Evolutionary conservation across 163 green algal species (phyloP).

Genomic region (Scenedesmus sp.): DNA sequence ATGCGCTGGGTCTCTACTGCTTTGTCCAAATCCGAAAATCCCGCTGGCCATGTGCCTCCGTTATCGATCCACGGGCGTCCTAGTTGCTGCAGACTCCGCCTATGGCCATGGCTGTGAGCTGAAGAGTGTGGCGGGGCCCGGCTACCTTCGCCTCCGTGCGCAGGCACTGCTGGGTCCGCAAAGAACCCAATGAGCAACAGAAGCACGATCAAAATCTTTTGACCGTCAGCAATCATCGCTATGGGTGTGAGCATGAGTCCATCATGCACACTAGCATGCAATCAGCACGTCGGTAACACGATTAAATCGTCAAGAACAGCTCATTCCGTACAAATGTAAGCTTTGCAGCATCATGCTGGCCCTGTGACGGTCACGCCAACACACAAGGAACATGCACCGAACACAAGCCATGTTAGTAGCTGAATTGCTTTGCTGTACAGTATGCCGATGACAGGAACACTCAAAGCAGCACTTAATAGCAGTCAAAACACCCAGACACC

Average conservation of each 20-base stretch:
- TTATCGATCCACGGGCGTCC: not conserved
- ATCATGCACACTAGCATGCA: not conserved
- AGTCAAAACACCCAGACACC: no score
- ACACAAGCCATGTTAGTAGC: not conserved
- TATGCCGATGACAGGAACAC: not conserved
- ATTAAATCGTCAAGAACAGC: not conserved
- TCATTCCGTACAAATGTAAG: not conserved
- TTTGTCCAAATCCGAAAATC: conserved; percentile 26
- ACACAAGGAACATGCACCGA: not conserved
- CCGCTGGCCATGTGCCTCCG: conserved; percentile 19
- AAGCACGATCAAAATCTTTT: not conserved
- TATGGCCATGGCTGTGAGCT: not conserved
- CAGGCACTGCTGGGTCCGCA: not conserved
- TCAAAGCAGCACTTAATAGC: no score
- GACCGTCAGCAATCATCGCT: not conserved
- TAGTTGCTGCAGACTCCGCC: conserved; percentile 19
- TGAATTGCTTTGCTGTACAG: not conserved
- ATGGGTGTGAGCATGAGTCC: not conserved
- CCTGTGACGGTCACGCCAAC: not conserved
- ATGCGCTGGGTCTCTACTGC: conserved; percentile 45
- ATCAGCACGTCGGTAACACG: not conserved
- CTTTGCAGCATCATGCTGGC: not conserved
- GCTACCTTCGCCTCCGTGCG: not conserved
- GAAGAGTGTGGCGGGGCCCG: not conserved
- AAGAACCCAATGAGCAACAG: not conserved